Percentiles rank a stretch among this genome's conserved stretches.
Conservation (phyloP, 2,329 filamentous ascomycete genomes). For the Fusarium virguliforme region DNA sequence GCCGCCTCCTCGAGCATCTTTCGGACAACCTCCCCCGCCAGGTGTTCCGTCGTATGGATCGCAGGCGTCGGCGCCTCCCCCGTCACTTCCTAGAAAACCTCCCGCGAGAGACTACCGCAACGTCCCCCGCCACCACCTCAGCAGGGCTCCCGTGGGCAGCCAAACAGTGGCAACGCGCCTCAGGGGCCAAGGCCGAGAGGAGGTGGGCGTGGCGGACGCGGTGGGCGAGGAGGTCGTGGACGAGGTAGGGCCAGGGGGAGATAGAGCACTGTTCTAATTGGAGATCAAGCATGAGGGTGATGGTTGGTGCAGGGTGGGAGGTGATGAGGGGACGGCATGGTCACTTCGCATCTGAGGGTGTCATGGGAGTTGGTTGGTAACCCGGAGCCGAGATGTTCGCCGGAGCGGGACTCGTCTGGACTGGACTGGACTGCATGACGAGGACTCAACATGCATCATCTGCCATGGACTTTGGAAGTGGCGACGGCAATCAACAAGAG, state of each 20-base stretch:
- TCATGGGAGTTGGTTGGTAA: slow-evolving; percentile 43
- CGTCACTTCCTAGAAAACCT: slow-evolving; percentile 54
- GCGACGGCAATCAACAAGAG: slow-evolving; percentile 24
- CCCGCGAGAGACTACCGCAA: slow-evolving; percentile 51
- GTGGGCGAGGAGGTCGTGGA: slow-evolving; percentile 52
- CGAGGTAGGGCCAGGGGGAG: slow-evolving; percentile 52
- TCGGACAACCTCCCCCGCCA: slow-evolving; percentile 48
- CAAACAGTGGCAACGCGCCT: slow-evolving; percentile 38
- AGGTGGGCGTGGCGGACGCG: slow-evolving; percentile 46
- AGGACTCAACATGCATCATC: slow-evolving; percentile 45
- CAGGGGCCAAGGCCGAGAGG: slow-evolving; percentile 43
- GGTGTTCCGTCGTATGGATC: slow-evolving; percentile 39
- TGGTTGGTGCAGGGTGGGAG: slow-evolving; percentile 28
- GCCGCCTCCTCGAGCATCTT: slow-evolving; percentile 44
- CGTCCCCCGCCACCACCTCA: slow-evolving; percentile 50
- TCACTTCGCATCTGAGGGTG: slow-evolving; percentile 28
- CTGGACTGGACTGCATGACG: slow-evolving; percentile 26
- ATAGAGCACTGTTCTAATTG: slow-evolving; percentile 29
- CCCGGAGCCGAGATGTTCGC: slow-evolving; percentile 31
- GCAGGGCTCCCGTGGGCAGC: slow-evolving; percentile 37
- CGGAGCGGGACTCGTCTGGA: slow-evolving; percentile 36
- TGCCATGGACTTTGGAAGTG: slow-evolving; percentile 22
- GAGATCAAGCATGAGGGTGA: slow-evolving; percentile 7
- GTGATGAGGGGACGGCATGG: slow-evolving; percentile 32
- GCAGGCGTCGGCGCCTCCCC: slow-evolving; percentile 38